A percentile compares a stretch with the other conserved stretches of the same genome.
phyloP scores from a whole-genome alignment of 805 yeast genomes.

The Candida insectorum region DNA sequence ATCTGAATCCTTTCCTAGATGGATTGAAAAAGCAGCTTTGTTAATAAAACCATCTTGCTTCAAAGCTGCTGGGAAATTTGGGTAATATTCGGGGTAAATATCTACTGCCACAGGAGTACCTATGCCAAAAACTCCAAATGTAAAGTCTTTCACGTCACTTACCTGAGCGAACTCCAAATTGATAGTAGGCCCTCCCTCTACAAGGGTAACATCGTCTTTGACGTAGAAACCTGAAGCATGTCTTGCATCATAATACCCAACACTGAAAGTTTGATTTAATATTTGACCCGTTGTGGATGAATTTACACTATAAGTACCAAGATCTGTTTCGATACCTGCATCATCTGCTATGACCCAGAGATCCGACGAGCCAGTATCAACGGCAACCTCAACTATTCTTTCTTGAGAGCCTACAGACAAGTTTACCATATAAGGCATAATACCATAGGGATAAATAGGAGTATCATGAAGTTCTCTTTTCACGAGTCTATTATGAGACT shows the following conservation, averaged over 20 bases:
- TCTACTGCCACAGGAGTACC: conserved; percentile 12
- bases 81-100: conserved; percentile 16
- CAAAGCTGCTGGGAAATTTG: conserved; percentile 32
- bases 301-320: conserved; percentile 36
- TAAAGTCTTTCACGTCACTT: background rate
- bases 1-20: conserved; percentile 21
- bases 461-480: too few species aligned
- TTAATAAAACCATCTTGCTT: conserved; percentile 30
- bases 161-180: conserved; percentile 15
- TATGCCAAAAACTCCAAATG: conserved; percentile 18
- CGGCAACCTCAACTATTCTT: conserved; percentile 27
- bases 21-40: conserved; percentile 34
- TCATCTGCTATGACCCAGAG: conserved; percentile 33
- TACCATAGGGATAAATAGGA: too few species aligned
- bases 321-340: conserved; percentile 12
- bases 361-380: conserved; percentile 42
- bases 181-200: conserved; percentile 9
- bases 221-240: conserved; percentile 29
- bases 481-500: too few species aligned
- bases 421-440: conserved; percentile 22
- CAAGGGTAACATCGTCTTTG: conserved; percentile 12
- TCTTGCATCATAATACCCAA: conserved; percentile 46
- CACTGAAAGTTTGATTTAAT: conserved; percentile 36
- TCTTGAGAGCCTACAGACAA: conserved; percentile 25
- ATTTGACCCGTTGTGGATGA: conserved; percentile 28